phyloP scores from a whole-genome alignment of 495 filamentous ascomycete genomes.

The Talaromyces stipitatus region DNA sequence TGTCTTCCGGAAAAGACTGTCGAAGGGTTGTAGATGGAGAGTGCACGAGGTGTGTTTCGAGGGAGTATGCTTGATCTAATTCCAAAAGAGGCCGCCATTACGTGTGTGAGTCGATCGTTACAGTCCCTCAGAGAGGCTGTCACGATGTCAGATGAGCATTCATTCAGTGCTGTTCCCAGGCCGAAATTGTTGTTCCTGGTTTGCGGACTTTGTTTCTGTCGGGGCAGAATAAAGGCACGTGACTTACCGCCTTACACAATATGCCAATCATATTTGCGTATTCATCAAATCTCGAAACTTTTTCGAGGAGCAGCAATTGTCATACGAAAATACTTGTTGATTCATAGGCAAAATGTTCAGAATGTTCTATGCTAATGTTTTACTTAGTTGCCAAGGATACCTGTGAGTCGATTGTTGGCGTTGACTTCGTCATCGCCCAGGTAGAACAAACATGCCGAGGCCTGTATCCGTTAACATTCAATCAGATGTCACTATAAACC shows the following conservation, averaged over 20 bases:
- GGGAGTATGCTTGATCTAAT: not conserved
- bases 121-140: not conserved
- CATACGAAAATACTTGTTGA: not conserved
- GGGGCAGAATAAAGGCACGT: not conserved
- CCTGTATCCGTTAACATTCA: not conserved
- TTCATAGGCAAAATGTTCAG: not conserved
- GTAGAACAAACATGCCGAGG: constrained; percentile 1
- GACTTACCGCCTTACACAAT: not conserved
- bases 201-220: not conserved
- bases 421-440: too few relatives aligned
- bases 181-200: not conserved
- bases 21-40: not conserved
- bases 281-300: not conserved
- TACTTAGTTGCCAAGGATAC: too few relatives aligned
- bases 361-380: not conserved
- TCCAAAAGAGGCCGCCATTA: not conserved
- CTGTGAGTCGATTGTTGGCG: too few relatives aligned
- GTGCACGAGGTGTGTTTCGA: not conserved
- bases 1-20: not conserved
- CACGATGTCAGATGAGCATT: not conserved
- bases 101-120: not conserved
- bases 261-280: not conserved
- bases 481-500: not conserved
- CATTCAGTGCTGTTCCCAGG: not conserved
- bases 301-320: not conserved